phyloP scores from a whole-genome alignment of 2,329 filamentous ascomycete genomes.

The Calonectria fujianensis region DNA sequence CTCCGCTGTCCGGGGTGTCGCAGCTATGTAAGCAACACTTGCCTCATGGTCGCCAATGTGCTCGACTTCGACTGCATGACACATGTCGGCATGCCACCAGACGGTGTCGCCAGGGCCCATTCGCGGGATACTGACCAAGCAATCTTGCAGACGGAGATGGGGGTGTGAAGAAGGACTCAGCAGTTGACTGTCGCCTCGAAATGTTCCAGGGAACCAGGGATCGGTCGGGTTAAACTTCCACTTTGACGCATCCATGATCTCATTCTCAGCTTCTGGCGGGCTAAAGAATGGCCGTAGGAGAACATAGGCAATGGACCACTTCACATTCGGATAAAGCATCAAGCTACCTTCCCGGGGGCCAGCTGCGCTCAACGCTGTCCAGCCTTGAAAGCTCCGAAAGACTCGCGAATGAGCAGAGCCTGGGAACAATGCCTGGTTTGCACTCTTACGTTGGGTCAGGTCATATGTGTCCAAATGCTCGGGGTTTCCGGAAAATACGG shows the following conservation, averaged over 20 bases:
- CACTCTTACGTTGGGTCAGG: constrained; percentile 18
- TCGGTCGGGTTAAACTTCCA: constrained; percentile 12
- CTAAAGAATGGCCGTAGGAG: constrained; percentile 20
- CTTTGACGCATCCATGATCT: constrained; percentile 24
- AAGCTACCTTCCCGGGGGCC: constrained; percentile 21
- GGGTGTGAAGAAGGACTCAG: constrained; percentile 21
- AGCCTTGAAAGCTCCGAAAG: constrained; percentile 27
- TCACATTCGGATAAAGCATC: constrained; percentile 31
- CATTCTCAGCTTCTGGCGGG: background rate
- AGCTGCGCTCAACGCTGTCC: constrained; percentile 22
- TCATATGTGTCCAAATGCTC: constrained; percentile 22
- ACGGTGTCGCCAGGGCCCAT: constrained; percentile 19
- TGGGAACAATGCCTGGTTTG: constrained; percentile 18
- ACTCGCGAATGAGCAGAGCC: constrained; percentile 24
- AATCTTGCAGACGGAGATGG: constrained; percentile 21
- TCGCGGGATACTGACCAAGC: constrained; percentile 16
- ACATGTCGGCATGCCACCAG: constrained; percentile 35
- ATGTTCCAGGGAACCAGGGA: constrained; percentile 13
- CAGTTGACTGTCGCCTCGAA: constrained; percentile 13
- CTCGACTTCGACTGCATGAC: constrained; percentile 23
- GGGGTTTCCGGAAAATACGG: constrained; percentile 26
- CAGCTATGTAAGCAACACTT: constrained; percentile 27
- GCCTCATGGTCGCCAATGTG: constrained; percentile 21
- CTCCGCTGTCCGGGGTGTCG: constrained; percentile 12
- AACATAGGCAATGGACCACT: constrained; percentile 24